A percentile compares a stretch with the other conserved stretches of the same genome.
These are phyloP conservation scores for Talaromyces albobiverticillius DNA, from an alignment of 2,329 filamentous ascomycete genomes.

Conservation along the genomic window DNA sequence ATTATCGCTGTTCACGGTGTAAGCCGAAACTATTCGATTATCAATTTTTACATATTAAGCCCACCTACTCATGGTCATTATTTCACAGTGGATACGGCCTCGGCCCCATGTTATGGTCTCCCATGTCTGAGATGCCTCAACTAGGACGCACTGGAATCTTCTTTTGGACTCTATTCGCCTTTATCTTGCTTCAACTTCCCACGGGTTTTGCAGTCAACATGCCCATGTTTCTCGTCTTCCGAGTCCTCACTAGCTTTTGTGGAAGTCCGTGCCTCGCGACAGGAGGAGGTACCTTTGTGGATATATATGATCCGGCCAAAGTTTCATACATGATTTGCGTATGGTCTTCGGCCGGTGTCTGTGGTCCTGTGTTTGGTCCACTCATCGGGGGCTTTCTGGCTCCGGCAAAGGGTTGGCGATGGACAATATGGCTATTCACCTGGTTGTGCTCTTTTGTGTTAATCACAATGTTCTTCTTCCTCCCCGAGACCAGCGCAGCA, in stretches of 20 bases:
- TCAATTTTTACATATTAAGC: neutral
- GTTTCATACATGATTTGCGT: conserved; percentile 33
- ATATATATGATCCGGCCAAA: conserved; percentile 59
- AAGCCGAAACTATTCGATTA: no score
- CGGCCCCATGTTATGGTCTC: conserved; percentile 57
- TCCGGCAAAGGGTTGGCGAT: conserved; percentile 46
- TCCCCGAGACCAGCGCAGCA: conserved; percentile 41
- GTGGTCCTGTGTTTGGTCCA: conserved; percentile 44
- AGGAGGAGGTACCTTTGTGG: conserved; percentile 65
- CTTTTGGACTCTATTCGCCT: conserved; percentile 64
- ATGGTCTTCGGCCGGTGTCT: conserved; percentile 52
- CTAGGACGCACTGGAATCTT: conserved; percentile 69
- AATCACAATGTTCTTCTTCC: conserved; percentile 48
- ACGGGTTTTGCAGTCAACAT: conserved; percentile 2
- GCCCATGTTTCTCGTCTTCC: conserved; percentile 19
- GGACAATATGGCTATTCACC: conserved; percentile 58
- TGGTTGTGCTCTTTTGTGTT: conserved; percentile 51
- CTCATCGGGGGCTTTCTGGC: conserved; percentile 52
- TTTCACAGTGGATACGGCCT: conserved; percentile 54
- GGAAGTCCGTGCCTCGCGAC: conserved; percentile 65
- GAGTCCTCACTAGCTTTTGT: conserved; percentile 64
- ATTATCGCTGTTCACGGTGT: conserved; percentile 59
- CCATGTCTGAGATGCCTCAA: conserved; percentile 60
- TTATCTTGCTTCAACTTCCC: conserved; percentile 29
- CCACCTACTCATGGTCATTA: no score